Evolutionary conservation across 2,329 filamentous ascomycete genomes (phyloP).

Genomic region (Helotiales sp.): DNA sequence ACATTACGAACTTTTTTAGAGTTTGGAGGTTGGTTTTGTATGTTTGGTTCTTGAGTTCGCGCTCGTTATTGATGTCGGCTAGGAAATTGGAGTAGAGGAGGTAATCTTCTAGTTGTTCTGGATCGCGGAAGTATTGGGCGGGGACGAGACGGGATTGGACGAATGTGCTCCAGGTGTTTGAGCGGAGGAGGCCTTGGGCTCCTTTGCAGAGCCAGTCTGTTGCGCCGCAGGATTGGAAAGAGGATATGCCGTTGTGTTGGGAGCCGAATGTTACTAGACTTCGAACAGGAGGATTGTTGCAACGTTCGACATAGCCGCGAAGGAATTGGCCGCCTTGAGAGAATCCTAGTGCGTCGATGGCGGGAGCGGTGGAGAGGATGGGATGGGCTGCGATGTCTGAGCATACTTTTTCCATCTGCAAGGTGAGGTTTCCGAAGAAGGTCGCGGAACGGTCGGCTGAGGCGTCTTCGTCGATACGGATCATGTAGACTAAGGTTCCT

Average conservation of each 20-base stretch:
- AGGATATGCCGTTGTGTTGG: conserved; percentile 79
- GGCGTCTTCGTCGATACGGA: conserved; percentile 65
- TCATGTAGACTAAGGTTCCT: conserved; percentile 80
- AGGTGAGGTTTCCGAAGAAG: conserved; percentile 87
- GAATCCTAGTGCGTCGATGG: conserved; percentile 89
- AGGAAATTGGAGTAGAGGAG: conserved; percentile 82
- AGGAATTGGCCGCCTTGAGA: conserved; percentile 96
- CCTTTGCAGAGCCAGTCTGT: conserved; percentile 80
- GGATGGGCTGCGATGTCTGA: conserved; percentile 71
- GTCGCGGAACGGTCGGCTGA: conserved; percentile 75
- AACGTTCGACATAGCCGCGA: conserved; percentile 86
- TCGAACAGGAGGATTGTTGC: conserved; percentile 61
- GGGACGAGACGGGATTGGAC: conserved; percentile 83
- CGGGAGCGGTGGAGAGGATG: conserved; percentile 78
- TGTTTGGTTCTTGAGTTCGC: conserved; percentile 65
- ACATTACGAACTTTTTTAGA: conserved; percentile 82
- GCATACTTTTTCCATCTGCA: conserved; percentile 77
- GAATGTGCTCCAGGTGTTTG: conserved; percentile 76
- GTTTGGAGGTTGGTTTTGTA: conserved; percentile 71
- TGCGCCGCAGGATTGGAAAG: conserved; percentile 72
- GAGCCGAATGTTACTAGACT: conserved; percentile 70
- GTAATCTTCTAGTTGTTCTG: conserved; percentile 67
- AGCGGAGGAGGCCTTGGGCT: conserved; percentile 74
- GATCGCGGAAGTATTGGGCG: conserved; percentile 90
- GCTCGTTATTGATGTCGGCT: conserved; percentile 96